These are phyloP conservation scores for Venturia carpophila DNA, from an alignment of 2,329 filamentous ascomycete species.

Conservation along the genomic window DNA sequence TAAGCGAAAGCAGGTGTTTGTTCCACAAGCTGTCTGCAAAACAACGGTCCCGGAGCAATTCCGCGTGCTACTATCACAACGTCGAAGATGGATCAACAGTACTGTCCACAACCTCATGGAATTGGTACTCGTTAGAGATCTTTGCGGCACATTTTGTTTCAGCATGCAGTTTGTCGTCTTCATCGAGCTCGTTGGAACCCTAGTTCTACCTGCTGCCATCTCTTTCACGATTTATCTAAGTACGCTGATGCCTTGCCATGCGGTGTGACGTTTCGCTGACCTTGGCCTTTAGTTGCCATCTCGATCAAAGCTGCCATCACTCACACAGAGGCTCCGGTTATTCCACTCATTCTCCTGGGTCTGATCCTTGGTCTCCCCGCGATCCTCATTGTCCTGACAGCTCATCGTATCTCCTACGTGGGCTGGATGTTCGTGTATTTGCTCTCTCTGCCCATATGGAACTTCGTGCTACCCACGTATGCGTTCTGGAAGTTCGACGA, in stretches of 20 bases:
- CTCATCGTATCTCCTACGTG: conserved; percentile 86
- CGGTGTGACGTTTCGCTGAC: conserved; percentile 18
- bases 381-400: conserved; percentile 84
- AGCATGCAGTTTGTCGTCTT: conserved; percentile 99
- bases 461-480: conserved; percentile 88
- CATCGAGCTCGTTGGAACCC: conserved; percentile 86
- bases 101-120: conserved; percentile 99
- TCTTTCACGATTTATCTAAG: conserved; percentile 93
- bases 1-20: conserved; percentile 97
- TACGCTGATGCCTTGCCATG: conserved; percentile 43
- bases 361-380: conserved; percentile 91
- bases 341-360: conserved; percentile 79
- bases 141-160: conserved; percentile 98
- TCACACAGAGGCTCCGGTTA: conserved; percentile 60
- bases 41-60: conserved; percentile 93
- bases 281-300: conserved; percentile 57
- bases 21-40: conserved; percentile 97
- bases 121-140: conserved; percentile 84
- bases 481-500: conserved; percentile 99
- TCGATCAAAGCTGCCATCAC: conserved; percentile 63
- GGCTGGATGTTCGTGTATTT: conserved; percentile 97
- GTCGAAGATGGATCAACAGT: conserved; percentile 98
- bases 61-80: conserved; percentile 84
- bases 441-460: conserved; percentile 89
- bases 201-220: conserved; percentile 92